Conservation (phyloP, 495 filamentous ascomycete species). For the Trichoderma virens region DNA sequence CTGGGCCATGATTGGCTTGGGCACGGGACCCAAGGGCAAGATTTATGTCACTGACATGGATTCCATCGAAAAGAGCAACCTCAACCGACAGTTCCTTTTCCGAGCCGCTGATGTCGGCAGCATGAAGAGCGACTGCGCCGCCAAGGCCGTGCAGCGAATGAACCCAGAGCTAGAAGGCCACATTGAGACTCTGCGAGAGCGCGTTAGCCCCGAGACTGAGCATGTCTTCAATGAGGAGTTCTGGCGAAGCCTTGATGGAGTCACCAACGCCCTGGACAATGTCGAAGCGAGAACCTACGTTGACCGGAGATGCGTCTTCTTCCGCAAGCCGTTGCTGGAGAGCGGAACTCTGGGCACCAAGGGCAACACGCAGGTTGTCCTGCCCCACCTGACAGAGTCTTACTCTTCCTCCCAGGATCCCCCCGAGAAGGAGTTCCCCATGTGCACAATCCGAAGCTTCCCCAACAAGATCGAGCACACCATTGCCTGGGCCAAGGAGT, state of each 20-base stretch:
- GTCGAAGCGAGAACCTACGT: conserved; percentile 97
- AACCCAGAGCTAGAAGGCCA: conserved; percentile 85
- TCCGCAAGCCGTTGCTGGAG: conserved; percentile 93
- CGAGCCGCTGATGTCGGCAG: conserved; percentile 88
- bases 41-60: conserved; percentile 97
- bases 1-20: conserved; percentile 98
- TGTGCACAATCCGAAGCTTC: conserved; percentile 97
- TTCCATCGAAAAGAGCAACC: conserved; percentile 96
- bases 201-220: conserved; percentile 88
- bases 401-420: conserved; percentile 99
- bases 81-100: conserved; percentile 98
- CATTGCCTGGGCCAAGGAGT: conserved; percentile 92
- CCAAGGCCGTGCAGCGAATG: conserved; percentile 82
- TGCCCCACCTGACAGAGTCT: conserved; percentile 87
- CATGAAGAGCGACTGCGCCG: conserved; percentile 94
- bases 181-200: conserved; percentile 77
- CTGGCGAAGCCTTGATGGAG: conserved; percentile 82
- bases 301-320: conserved; percentile 96
- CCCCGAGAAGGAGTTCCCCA: conserved; percentile 96
- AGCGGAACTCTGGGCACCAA: conserved; percentile 97
- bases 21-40: conserved; percentile 77
- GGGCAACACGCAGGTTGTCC: conserved; percentile 93
- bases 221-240: conserved; percentile 92
- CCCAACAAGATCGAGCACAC: conserved; percentile 99
- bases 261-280: conserved; percentile 97